These are phyloP conservation scores for Xylaria bambusicola DNA, from an alignment of 495 filamentous ascomycete species.

Conservation along the genomic window DNA sequence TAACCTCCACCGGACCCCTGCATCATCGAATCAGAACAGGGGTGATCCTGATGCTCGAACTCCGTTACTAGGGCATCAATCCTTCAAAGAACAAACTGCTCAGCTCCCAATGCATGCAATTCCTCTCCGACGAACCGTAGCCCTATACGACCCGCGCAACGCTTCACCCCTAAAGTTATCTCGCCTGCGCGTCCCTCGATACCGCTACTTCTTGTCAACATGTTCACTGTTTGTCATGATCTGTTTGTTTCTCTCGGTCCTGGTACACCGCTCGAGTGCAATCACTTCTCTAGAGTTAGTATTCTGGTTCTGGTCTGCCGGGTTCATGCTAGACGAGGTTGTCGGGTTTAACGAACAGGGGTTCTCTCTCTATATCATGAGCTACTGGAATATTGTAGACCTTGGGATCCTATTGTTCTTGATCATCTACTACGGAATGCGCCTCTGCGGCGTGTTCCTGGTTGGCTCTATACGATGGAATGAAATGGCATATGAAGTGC, in stretches of 20 bases:
- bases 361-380: slow-evolving; percentile 92
- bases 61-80: slow-evolving; percentile 45
- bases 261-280: slow-evolving; percentile 64
- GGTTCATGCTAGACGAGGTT: slow-evolving; percentile 95
- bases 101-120: slow-evolving; percentile 36
- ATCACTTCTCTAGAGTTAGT: slow-evolving; percentile 82
- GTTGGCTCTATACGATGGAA: slow-evolving; percentile 69
- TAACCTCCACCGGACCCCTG: slow-evolving; percentile 64
- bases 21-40: slow-evolving; percentile 20
- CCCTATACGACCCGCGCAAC: slow-evolving; percentile 86
- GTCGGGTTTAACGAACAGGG: slow-evolving; percentile 92
- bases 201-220: slow-evolving; percentile 85
- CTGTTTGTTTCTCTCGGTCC: slow-evolving; percentile 77
- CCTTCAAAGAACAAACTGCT: slow-evolving; percentile 37
- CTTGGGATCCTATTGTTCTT: slow-evolving; percentile 84
- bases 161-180: slow-evolving; percentile 91
- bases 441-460: slow-evolving; percentile 80
- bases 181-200: slow-evolving; percentile 82
- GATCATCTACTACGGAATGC: slow-evolving; percentile 83
- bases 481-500: slow-evolving; percentile 82
- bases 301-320: slow-evolving; percentile 96
- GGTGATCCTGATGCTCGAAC: slow-evolving; percentile 38
- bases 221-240: slow-evolving; percentile 79
- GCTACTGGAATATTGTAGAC: slow-evolving; percentile 95
- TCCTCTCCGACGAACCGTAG: slow-evolving; percentile 69